Base-by-base conservation (phyloP, 768 basidiomycete species). In the Amylocystis lapponica region DNA sequence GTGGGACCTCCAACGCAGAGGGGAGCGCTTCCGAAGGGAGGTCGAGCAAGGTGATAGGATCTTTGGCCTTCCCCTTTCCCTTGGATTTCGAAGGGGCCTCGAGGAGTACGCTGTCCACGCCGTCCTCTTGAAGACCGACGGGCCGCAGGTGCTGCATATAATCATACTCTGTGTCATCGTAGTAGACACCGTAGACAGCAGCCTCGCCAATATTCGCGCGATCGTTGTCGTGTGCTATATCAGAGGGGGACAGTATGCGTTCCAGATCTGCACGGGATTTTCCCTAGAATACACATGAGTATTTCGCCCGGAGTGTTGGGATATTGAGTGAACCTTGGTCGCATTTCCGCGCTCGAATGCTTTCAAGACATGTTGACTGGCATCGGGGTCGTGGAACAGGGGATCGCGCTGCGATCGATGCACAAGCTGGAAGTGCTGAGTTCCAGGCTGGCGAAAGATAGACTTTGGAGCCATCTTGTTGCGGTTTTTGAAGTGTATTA, bases 391-490 rank as follows among this genome's bases (percentile, higher is more conserved):
- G 57, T 98, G 85, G 51, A 93, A 91, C 37, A 95, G 78, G 2
- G 96, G 96, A 66, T 98, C 96, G 33, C 95, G 71, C 57, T 93
- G 93, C 7, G 94, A 97, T 47, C 96, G 78, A 61, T 98, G 92
- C 17, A 99, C 94, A 29, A 99, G 86, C 68, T 97, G 94, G 55
- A 95, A 98, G 60, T 97, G 94, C 57, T 83, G 81, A 43, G 86
- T 82, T 17, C 88, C 90, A 7, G 95, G 88, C 52, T 83, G 83
- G 46, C 91, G 81, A 69, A 89, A 99, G 50, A 93, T 76, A 12
- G 93, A 94, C 67, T 85, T 89, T 52, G 74, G 68, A 29, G 86
- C 75, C 86, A 89, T 89, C 8, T 37, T 50, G n/a, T n/a, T n/a
- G n/a, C n/a, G n/a, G n/a, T n/a, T n/a, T n/a, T n/a, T n/a, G n/a